These are phyloP conservation scores for Pyrenochaeta sp. DNA, from an alignment of 2,329 filamentous ascomycete genomes.

Conservation along the genomic window DNA sequence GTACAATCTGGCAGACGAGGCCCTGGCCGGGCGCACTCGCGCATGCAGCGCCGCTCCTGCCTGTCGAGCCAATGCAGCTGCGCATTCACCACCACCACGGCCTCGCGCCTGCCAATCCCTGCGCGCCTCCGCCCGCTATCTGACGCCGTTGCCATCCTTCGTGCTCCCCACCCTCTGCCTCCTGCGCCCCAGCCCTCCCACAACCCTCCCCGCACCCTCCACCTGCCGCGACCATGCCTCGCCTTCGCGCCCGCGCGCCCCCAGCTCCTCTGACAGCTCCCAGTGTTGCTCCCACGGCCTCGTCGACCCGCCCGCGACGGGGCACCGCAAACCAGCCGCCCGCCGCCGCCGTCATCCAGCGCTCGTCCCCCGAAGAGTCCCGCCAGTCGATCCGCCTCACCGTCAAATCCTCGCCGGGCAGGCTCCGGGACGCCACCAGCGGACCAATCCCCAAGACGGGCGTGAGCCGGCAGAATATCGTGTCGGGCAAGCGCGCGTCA, in stretches of 20 bases:
- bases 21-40: too few species aligned
- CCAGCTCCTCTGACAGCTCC: conserved; percentile 39
- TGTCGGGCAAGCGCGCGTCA: conserved; percentile 48
- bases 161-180: conserved; percentile 5
- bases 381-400: conserved; percentile 57
- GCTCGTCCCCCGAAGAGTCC: conserved; percentile 51
- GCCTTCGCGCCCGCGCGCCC: conserved; percentile 47
- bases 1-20: conserved; percentile 22
- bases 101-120: conserved; percentile 29
- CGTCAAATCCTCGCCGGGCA: conserved; percentile 59
- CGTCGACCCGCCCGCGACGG: conserved; percentile 48
- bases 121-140: conserved; percentile 21
- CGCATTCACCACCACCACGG: conserved; percentile 23
- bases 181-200: conserved; percentile 6
- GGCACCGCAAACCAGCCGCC: conserved; percentile 43
- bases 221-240: conserved; percentile 39
- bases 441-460: conserved; percentile 36
- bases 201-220: conserved; percentile 6
- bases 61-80: conserved; percentile 18
- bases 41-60: conserved; percentile 11
- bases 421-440: conserved; percentile 57
- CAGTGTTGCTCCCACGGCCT: conserved; percentile 45
- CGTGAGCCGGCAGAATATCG: conserved; percentile 46
- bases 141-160: conserved; percentile 22
- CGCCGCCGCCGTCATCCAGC: conserved; percentile 47